Conservation (phyloP, 2,329 filamentous ascomycete species). For the Pyrenophora teres region DNA sequence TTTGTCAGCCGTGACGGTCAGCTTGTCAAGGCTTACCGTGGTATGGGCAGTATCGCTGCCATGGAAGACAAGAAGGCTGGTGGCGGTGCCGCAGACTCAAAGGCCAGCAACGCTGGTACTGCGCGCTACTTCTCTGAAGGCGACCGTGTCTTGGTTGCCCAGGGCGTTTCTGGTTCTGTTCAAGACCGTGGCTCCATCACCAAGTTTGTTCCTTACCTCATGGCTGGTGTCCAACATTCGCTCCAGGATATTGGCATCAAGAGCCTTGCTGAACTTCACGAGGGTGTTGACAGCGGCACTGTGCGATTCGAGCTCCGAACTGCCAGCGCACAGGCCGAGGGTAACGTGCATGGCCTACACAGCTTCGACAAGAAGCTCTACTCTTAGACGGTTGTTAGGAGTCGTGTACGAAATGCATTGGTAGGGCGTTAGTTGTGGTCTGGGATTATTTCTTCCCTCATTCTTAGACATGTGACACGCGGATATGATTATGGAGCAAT, state of each 20-base stretch:
- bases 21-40: conserved; percentile 98
- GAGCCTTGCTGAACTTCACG: conserved; percentile 77
- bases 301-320: conserved; percentile 94
- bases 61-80: conserved; percentile 99
- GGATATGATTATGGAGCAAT: conserved; percentile 27
- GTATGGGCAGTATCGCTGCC: conserved; percentile 98
- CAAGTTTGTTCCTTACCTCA: conserved; percentile 95
- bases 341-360: conserved; percentile 94
- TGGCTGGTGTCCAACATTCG: conserved; percentile 94
- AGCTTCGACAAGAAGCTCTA: conserved; percentile 99
- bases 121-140: conserved; percentile 98
- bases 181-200: conserved; percentile 83
- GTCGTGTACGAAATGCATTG: conserved; percentile 32
- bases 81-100: conserved; percentile 68
- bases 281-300: conserved; percentile 71
- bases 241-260: conserved; percentile 92
- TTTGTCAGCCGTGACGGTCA: conserved; percentile 96
- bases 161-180: conserved; percentile 89
- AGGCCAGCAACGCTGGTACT: conserved; percentile 86
- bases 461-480: conserved; percentile 21
- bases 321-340: conserved; percentile 92
- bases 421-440: conserved; percentile 32
- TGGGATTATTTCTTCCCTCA: conserved; percentile 14
- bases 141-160: conserved; percentile 90
- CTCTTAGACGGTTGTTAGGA: conserved; percentile 60